Conservation (phyloP, 1,284 basidiomycete genomes). For the Cronartium ribicola region DNA sequence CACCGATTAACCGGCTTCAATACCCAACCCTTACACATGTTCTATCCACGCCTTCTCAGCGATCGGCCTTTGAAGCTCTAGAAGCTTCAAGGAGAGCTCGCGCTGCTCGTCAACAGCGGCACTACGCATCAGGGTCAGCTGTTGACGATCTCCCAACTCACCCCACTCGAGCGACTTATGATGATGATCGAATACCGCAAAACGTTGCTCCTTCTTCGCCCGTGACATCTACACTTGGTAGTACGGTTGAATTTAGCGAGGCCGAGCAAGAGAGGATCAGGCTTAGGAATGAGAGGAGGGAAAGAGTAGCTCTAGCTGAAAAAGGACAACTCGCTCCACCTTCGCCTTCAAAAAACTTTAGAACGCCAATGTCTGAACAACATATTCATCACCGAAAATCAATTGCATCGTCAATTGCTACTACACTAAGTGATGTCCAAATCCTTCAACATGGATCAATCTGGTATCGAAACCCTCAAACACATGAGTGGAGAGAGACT, state of each 20-base stretch:
- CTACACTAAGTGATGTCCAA: conserved; percentile 29
- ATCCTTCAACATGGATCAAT: conserved; percentile 32
- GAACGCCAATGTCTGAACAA: conserved; percentile 27
- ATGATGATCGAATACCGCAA: neutral
- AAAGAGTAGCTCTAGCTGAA: conserved; percentile 30
- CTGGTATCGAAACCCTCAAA: conserved; percentile 38
- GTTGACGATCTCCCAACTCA: neutral
- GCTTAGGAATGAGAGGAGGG: conserved; percentile 21
- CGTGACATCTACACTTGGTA: neutral
- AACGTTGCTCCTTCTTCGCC: neutral
- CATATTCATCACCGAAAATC: conserved; percentile 33
- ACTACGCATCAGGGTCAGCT: conserved; percentile 1
- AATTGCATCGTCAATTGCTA: conserved; percentile 36
- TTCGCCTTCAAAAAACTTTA: neutral
- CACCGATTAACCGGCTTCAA: neutral
- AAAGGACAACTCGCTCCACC: neutral
- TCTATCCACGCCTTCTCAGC: conserved; percentile 6
- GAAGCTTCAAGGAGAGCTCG: neutral
- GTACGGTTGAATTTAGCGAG: neutral
- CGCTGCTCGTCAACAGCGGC: neutral
- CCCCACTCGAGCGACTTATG: too few species aligned
- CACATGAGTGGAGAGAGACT: conserved; percentile 33
- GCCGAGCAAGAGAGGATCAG: conserved; percentile 18
- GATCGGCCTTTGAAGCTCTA: neutral
- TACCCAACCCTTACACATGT: conserved; percentile 11